Evolutionary conservation across 2,329 filamentous ascomycete species (phyloP).

Genomic region (Calycina herbarum): DNA sequence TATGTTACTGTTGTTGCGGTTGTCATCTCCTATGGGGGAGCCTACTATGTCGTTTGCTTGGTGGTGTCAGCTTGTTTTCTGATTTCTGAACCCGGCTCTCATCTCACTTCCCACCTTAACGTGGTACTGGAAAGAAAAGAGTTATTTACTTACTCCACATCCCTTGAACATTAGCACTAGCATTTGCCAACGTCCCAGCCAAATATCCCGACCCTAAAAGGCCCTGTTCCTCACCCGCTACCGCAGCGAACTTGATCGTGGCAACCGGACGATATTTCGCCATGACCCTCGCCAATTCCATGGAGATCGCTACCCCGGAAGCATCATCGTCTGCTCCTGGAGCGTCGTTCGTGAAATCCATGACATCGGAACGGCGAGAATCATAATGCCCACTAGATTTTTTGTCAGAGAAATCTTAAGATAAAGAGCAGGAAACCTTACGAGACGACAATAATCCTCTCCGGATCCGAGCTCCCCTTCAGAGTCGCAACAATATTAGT

Average conservation of each 20-base stretch:
- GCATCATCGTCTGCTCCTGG: constrained; percentile 61
- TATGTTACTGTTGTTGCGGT: constrained; percentile 48
- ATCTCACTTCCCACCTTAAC: too few relatives aligned
- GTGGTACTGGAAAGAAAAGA: too few relatives aligned
- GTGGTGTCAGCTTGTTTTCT: neutral
- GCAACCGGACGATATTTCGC: constrained; percentile 48
- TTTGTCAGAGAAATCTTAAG: too few relatives aligned
- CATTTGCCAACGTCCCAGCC: constrained; percentile 52
- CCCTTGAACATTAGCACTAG: constrained; percentile 53
- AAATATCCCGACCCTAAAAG: constrained; percentile 53
- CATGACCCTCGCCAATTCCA: constrained; percentile 56
- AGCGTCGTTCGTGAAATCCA: constrained; percentile 52
- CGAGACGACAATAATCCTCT: constrained; percentile 38
- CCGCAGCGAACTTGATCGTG: constrained; percentile 57
- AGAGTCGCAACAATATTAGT: constrained; percentile 54
- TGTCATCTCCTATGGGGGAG: constrained; percentile 47
- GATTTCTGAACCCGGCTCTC: neutral
- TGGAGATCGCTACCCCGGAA: constrained; percentile 53
- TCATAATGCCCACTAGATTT: constrained; percentile 53
- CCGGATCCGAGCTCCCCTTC: constrained; percentile 46
- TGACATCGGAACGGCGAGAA: constrained; percentile 49
- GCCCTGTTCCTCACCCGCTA: constrained; percentile 58
- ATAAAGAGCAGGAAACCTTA: neutral
- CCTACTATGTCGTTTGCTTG: constrained; percentile 47
- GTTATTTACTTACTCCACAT: constrained; percentile 46